phyloP scores from a whole-genome alignment of 2,329 filamentous ascomycete species.

The Epicoccum nigrum region DNA sequence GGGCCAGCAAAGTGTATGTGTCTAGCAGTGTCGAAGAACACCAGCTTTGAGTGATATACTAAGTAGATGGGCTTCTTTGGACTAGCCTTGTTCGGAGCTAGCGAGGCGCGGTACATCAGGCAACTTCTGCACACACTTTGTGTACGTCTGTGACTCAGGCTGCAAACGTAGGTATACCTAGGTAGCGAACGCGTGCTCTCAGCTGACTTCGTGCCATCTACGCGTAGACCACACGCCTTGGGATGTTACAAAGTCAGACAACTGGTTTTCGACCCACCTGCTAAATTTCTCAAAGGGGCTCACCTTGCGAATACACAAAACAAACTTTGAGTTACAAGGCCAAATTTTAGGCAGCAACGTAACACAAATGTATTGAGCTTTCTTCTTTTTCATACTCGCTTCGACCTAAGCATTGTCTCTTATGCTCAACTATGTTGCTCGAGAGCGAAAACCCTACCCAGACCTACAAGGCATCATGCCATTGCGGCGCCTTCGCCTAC shows the following conservation, averaged over 20 bases:
- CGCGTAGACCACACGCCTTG: conserved; percentile 1
- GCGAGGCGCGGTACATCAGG: no score
- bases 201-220: conserved; percentile 9
- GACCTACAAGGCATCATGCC: conserved; percentile 59
- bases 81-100: no score
- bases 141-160: neutral
- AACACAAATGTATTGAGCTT: neutral
- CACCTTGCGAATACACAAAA: neutral
- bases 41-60: no score
- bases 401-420: neutral
- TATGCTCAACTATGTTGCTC: conserved; percentile 4
- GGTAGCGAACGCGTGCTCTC: neutral
- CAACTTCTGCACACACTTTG: neutral
- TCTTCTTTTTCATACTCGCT: no score
- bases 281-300: neutral
- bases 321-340: neutral
- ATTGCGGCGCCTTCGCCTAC: conserved; percentile 60
- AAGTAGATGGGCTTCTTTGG: no score
- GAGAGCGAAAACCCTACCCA: conserved; percentile 53
- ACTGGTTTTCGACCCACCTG: neutral
- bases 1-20: no score
- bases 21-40: no score
- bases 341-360: conserved; percentile 6
- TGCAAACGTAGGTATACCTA: neutral
- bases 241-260: neutral